phyloP scores from a whole-genome alignment of 495 filamentous ascomycete species.

The Podospora appendiculata region DNA sequence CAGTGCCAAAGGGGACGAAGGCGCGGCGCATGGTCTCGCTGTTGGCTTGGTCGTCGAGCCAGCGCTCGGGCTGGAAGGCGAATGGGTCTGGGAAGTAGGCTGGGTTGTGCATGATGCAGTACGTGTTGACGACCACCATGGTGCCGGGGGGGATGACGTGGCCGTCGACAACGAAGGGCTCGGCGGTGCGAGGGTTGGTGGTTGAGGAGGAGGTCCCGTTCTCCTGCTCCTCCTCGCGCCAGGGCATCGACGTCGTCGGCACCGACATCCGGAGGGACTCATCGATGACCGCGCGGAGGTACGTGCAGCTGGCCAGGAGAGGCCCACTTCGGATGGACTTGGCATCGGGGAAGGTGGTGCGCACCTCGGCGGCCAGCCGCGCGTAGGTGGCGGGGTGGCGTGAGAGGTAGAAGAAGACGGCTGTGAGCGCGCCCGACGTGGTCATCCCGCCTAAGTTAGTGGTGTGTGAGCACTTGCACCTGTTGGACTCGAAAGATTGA shows the following conservation, averaged over 20 bases:
- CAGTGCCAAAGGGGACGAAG: conserved; percentile 37
- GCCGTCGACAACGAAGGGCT: conserved; percentile 31
- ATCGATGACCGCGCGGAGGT: conserved; percentile 45
- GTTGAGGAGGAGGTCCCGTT: too few species aligned
- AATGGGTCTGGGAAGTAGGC: conserved; percentile 34
- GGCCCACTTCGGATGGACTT: conserved; percentile 23
- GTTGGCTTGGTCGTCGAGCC: conserved; percentile 15
- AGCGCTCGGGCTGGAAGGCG: conserved; percentile 35
- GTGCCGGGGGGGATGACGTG: conserved; percentile 20
- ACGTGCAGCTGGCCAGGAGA: conserved; percentile 42
- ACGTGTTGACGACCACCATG: conserved; percentile 30
- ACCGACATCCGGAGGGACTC: conserved; percentile 53
- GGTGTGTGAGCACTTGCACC: not conserved
- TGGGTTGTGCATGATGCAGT: conserved; percentile 34
- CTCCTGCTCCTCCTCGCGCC: conserved; percentile 25
- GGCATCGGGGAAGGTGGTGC: conserved; percentile 23
- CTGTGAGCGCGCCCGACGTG: conserved; percentile 37
- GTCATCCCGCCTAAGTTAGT: conserved; percentile 30
- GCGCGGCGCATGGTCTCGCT: conserved; percentile 14
- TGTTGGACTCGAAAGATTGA: not conserved
- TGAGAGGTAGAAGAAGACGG: conserved; percentile 48
- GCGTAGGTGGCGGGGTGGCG: conserved; percentile 35
- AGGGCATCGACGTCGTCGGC: conserved; percentile 37
- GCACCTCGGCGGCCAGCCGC: conserved; percentile 32
- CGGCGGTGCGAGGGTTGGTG: conserved; percentile 21